Base-by-base conservation (phyloP, 2,329 filamentous ascomycete genomes). In the Paecilomyces niveus region DNA sequence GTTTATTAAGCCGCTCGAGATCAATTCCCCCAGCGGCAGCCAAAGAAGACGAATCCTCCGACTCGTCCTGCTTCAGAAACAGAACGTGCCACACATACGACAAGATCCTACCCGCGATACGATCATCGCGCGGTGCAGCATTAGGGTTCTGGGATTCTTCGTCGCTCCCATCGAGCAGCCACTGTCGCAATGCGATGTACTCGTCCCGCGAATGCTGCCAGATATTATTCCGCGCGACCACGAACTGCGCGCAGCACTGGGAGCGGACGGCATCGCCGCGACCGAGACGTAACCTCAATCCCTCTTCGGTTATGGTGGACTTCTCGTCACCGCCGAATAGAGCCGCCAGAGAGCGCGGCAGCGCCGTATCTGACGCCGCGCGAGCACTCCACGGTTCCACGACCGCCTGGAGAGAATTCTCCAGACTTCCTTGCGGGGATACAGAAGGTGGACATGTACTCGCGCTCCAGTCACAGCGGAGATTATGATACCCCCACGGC, bases 161-260 rank as follows among this genome's bases (percentile, higher is more conserved):
- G 33, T 55, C 61, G 22, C 59, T 66, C 18, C 68, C 70, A 65
- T 81, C 78, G 7, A 81, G 68, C 33, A 85, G 67, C 82, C 82
- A 85, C 61, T 82, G 77, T 39, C 82, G 72, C 56, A 84, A 69
- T 24, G 80, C 80, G 13, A 80, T 64, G 63, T 83, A 83, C 62
- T 83, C 79, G 10, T 78, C 78, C 0, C 74, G 71, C 0, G 75
- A 74, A 67, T 83, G 80, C 59, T 78, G 76, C 68, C 74, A 77
- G 18, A 84, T 75, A 18, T 75, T 72, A 11, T 79, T 73, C 4
- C 78, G 70, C 2, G 77, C 73, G 22, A 83, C 81, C 11, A 78
- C 80, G 65, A 84, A 85, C 61, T 83, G 83, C 10, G 81, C 82
- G 69, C 81, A 84, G 65, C 82, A 85, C 67, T 82, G 76, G 51